Percentiles rank a stretch among this genome's conserved stretches.
Conservation (phyloP, 441 rosid species). For the Aquilaria agallochum region DNA sequence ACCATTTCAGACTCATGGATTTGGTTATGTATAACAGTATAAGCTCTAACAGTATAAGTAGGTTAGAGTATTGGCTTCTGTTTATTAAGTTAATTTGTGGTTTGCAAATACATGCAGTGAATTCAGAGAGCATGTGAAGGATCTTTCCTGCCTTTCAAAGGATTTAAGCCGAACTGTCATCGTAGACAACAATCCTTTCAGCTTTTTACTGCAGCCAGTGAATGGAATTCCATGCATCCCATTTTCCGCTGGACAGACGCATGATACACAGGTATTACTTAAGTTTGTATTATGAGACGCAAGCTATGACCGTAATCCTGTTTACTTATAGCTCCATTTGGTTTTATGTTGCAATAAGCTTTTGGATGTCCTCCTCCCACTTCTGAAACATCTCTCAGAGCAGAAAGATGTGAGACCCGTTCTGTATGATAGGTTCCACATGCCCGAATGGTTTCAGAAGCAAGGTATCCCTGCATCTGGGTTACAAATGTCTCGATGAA, state of each 20-base stretch:
- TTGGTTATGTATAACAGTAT: too few relatives aligned
- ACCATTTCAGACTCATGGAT: too few relatives aligned
- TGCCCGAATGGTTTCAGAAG: conserved; percentile 96
- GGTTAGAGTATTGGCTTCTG: too few relatives aligned
- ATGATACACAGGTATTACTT: conserved; percentile 68
- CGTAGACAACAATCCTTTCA: conserved; percentile 95
- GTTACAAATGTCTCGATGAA: conserved; percentile 21
- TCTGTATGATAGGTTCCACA: conserved; percentile 72
- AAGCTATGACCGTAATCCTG: background rate
- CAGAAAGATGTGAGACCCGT: conserved; percentile 74
- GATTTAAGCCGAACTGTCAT: conserved; percentile 72
- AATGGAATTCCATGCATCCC: conserved; percentile 96
- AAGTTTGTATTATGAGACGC: background rate
- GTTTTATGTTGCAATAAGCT: conserved; percentile 43
- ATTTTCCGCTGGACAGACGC: conserved; percentile 75
- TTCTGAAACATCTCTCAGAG: conserved; percentile 71
- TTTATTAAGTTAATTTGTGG: too few relatives aligned
- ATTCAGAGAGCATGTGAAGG: conserved; percentile 91
- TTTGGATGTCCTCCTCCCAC: conserved; percentile 84
- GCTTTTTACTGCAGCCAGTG: conserved; percentile 87
- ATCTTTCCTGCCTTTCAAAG: conserved; percentile 69
- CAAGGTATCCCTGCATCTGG: conserved; percentile 82
- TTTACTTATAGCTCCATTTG: conserved; percentile 9
- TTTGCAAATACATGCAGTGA: conserved; percentile 40
- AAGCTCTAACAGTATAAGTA: too few relatives aligned